Evolutionary conservation across 345 rosid species (phyloP), one percentile per base, ranked within the genome.

Genomic region (Garcia nutans): DNA sequence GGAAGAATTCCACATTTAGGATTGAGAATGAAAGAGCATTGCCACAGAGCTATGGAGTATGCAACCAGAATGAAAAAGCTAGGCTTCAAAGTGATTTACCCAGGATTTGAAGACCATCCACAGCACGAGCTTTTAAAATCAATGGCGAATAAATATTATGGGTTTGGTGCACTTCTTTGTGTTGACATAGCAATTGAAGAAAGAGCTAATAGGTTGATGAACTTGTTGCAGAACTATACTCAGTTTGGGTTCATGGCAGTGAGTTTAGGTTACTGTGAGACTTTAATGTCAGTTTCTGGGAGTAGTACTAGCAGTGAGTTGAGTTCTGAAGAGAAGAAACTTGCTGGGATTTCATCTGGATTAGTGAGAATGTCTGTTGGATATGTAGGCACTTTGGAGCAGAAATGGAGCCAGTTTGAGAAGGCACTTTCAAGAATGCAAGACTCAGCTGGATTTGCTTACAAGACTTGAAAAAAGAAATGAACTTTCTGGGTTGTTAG

Each of bases 241-340:
- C 97, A 92, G 62, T 96, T 96, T 10, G 99, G 97, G 62, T 89
- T 96, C 83, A 96, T 96, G 93, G 99, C 99, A 0, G 99, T 96
- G 15, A 96, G 99, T 84, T 69, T 96, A 84, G 99, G 99, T 26
- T 96, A 88, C 81, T 91, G 88, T 31, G 99, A 96, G 88, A 93
- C 97, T 0, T 89, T 96, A 23, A 89, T 96, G 97, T 89, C 98
- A 0, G 92, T 98, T 82, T 93, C 99, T 2, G 93, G 97, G 0
- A 96, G 97, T 33, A 96, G 98, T 86, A 96, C 99, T 1, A 92
- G 97, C 54, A 92, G 97, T 54, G 99, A 93, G 82, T 47, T 96
- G 82, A 90, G 72, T 6, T 82, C 84, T 0, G 88, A 88, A 70
- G 97, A 96, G 79, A 85, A 89, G 84, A 86, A 68, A n/a, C 80